Base-by-base conservation (phyloP, 2,329 filamentous ascomycete genomes). In the Aspergillus udagawae region DNA sequence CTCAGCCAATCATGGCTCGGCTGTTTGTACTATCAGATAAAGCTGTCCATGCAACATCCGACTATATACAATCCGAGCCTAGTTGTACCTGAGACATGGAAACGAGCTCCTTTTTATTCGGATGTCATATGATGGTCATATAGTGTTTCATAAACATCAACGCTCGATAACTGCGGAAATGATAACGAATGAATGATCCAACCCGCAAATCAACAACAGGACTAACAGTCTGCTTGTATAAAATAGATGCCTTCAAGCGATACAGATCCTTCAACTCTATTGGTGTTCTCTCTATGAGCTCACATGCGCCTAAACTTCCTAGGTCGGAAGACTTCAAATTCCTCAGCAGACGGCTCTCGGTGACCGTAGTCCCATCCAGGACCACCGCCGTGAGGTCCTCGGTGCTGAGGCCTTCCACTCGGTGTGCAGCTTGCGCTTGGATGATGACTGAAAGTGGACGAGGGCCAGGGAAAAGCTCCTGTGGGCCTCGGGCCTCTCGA, bases 121-220 rank as follows among this genome's bases (percentile, higher is more conserved):
- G 32, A 35, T 6, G 14, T 12, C n/a, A 12, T 44, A 8, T 44
- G 41, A 44, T 21, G 8, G 3, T 20, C n/a, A 12, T 44, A 41
- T 3, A 8, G 7, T 55, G 42, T 53, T 50, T 59, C 21, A 45
- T 12, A 45, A 5, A 45, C 42, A 10, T 45, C n/a, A 14, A 47
- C 10, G 21, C 20, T 4, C 17, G 41, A 17, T 23, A 14, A 47
- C 21, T 17, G 52, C 38, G 35, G 28, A 45, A 47, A 14, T 45
- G 23, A 42, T 23, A 57, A 60, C 50, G 58, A 59, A 61, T 49
- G 54, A 59, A 63, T 53, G 61, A 63, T 60, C 64, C 64, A 60
- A 62, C 54, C 38, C 51, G 23, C 14, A 17, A 25, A 17, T 5
- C 35, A 21, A 29, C n/a, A 29, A 29, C 6, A 21, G 14, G 8